phyloP scores from a whole-genome alignment of 2,329 filamentous ascomycete genomes.

The Nemania abortiva region DNA sequence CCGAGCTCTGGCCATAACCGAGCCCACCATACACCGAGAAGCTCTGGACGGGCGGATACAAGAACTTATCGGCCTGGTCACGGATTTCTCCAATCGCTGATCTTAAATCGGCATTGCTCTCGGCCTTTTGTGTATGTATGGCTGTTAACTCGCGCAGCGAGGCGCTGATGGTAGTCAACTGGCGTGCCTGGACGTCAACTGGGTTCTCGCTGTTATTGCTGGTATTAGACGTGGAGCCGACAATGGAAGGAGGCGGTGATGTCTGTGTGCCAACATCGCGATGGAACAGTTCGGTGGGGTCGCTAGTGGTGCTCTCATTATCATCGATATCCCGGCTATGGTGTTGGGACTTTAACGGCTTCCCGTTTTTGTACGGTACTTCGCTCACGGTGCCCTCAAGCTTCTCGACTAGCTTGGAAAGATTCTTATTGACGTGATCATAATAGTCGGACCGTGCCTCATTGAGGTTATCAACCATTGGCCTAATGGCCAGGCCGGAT shows the following conservation, averaged over 20 bases:
- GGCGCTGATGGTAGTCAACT: slow-evolving; percentile 58
- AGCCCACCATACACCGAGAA: slow-evolving; percentile 57
- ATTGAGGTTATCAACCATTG: slow-evolving; percentile 67
- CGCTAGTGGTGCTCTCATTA: slow-evolving; percentile 64
- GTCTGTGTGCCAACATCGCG: slow-evolving; percentile 86
- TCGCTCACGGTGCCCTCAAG: slow-evolving; percentile 71
- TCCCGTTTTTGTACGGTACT: slow-evolving; percentile 61
- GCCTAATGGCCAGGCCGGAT: slow-evolving; percentile 75
- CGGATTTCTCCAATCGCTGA: slow-evolving; percentile 68
- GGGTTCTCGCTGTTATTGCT: slow-evolving; percentile 44
- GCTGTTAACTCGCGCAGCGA: slow-evolving; percentile 59
- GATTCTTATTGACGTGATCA: slow-evolving; percentile 60
- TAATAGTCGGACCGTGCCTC: slow-evolving; percentile 66
- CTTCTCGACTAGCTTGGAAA: slow-evolving; percentile 61
- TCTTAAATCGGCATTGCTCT: slow-evolving; percentile 64
- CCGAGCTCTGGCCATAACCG: slow-evolving; percentile 57
- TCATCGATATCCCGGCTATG: slow-evolving; percentile 48
- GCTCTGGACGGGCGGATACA: slow-evolving; percentile 58
- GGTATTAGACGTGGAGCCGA: slow-evolving; percentile 27
- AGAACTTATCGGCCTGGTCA: slow-evolving; percentile 74
- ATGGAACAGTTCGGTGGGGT: slow-evolving; percentile 84
- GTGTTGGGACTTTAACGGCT: slow-evolving; percentile 39
- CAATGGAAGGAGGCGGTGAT: slow-evolving; percentile 62
- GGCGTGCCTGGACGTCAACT: slow-evolving; percentile 56
- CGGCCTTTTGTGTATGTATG: slow-evolving; percentile 59